Percentiles rank a stretch among this genome's conserved stretches.
Conservation (phyloP, 2,329 filamentous ascomycete genomes). For the Emergomyces pasteurianus region DNA sequence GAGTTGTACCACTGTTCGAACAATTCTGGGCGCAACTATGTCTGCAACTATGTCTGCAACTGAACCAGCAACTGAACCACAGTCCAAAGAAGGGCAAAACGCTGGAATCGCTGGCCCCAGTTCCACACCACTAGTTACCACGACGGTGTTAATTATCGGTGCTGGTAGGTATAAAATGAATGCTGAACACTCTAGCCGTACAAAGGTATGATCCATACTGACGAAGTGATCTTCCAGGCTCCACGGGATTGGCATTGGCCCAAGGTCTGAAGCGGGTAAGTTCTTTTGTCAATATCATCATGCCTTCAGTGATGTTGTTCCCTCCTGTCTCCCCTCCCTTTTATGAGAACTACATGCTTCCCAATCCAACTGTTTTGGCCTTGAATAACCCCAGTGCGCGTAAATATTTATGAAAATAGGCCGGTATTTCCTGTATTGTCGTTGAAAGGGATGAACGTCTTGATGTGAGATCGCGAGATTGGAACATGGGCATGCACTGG, state of each 20-base stretch:
- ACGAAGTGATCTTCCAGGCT: background rate
- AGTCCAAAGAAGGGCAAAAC: background rate
- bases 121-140: background rate
- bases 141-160: background rate
- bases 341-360: background rate
- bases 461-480: conserved; percentile 16
- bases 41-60: background rate
- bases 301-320: background rate
- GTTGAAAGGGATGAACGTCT: conserved; percentile 14
- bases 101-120: background rate
- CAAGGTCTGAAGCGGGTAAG: conserved; percentile 1
- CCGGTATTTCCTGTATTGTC: conserved; percentile 12
- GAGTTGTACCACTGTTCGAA: background rate
- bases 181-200: background rate
- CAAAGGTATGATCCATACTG: background rate
- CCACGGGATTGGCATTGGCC: background rate
- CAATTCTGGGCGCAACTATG: too few species aligned
- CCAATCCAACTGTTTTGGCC: background rate
- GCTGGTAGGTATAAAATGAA: background rate
- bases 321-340: background rate
- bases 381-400: background rate
- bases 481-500: conserved; percentile 21
- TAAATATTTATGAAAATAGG: background rate
- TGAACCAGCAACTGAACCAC: background rate
- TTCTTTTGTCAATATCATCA: background rate